Percentiles rank a stretch among this genome's conserved stretches.
These are phyloP conservation scores for Sparassis latifolia DNA, from an alignment of 1,284 basidiomycete genomes.

Conservation along the genomic window DNA sequence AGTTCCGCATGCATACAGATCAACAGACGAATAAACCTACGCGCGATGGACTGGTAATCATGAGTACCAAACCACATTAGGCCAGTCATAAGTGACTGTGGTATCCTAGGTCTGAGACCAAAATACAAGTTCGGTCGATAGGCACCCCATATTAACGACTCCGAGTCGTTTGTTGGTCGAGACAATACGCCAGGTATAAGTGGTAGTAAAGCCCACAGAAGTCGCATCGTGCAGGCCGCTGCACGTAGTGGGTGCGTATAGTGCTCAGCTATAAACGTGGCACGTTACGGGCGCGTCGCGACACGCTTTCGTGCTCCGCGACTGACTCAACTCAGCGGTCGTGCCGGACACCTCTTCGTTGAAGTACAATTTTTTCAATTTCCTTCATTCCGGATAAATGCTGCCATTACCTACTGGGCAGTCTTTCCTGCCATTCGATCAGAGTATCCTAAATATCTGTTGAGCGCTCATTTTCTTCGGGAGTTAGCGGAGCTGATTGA, in stretches of 20 bases:
- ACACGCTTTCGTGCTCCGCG: no score
- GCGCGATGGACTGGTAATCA: conserved; percentile 64
- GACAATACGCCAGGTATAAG: conserved; percentile 20
- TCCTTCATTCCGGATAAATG: no score
- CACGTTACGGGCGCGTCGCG: no score
- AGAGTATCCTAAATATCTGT: no score
- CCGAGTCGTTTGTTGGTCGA: conserved; percentile 36
- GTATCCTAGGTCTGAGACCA: conserved; percentile 78
- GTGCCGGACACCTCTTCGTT: no score
- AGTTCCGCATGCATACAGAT: background rate
- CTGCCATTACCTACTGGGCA: no score
- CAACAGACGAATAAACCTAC: conserved; percentile 34
- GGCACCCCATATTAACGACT: conserved; percentile 82
- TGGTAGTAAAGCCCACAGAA: conserved; percentile 24
- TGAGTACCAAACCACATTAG: conserved; percentile 89
- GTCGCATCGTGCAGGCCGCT: conserved; percentile 18
- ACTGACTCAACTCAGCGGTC: no score
- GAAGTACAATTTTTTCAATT: no score
- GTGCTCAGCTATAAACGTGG: background rate
- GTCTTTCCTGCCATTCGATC: no score
- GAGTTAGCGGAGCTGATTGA: no score
- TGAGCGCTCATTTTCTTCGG: no score
- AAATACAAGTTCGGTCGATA: conserved; percentile 93
- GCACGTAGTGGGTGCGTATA: background rate
- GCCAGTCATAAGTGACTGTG: conserved; percentile 85